These are phyloP conservation scores for Neurospora sp. DNA, from an alignment of 495 filamentous ascomycete species.

Conservation along the genomic window DNA sequence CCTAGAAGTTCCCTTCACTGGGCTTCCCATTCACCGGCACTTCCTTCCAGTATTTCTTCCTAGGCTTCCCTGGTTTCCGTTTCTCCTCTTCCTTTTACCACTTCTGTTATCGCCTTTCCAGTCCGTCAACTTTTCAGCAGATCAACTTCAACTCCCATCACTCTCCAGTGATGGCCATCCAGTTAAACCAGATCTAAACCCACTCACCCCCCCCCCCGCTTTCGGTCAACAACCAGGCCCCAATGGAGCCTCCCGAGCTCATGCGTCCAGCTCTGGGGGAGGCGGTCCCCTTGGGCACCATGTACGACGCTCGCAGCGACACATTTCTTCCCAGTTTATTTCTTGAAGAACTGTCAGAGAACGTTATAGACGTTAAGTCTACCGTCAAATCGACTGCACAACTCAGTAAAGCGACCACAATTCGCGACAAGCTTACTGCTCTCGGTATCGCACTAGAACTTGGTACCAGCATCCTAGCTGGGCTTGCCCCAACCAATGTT, in stretches of 20 bases:
- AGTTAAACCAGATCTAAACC: not conserved
- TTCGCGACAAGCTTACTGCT: not conserved
- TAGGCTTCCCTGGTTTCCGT: not conserved
- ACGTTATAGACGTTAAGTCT: not conserved
- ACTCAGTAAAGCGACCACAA: not conserved
- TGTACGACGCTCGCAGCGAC: not conserved
- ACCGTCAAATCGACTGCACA: not conserved
- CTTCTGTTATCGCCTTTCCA: not conserved
- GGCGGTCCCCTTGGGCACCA: not conserved
- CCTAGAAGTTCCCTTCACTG: too few species aligned
- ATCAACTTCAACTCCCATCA: not conserved
- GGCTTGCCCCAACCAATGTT: not conserved
- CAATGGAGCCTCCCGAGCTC: not conserved
- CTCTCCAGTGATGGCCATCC: not conserved
- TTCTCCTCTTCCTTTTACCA: not conserved
- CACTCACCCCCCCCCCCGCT: not conserved
- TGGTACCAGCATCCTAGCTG: not conserved
- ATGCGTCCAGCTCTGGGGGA: not conserved
- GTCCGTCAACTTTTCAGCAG: not conserved
- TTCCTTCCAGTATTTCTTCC: not conserved
- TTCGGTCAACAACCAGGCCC: not conserved
- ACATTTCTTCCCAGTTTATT: not conserved
- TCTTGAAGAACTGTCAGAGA: not conserved
- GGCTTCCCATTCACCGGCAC: not conserved
- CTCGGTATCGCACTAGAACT: not conserved